A percentile compares a stretch with the other conserved stretches of the same genome.
These are phyloP conservation scores for Pulveroboletus sp. DNA, from an alignment of 1,284 basidiomycete genomes.

Conservation along the genomic window DNA sequence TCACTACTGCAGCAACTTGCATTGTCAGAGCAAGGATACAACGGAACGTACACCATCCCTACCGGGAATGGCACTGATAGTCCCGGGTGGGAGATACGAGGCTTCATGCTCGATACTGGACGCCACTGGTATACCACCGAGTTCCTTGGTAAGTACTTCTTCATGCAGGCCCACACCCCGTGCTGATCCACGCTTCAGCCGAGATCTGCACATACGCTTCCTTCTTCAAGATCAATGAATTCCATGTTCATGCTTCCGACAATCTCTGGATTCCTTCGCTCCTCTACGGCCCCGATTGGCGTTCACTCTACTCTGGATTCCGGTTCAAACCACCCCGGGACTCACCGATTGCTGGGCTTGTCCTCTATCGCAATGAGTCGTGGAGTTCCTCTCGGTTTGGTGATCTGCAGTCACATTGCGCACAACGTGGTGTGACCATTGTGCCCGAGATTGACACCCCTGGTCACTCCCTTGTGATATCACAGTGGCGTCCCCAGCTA, in stretches of 20 bases:
- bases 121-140: conserved; percentile 39
- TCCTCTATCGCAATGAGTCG: conserved; percentile 37
- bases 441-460: conserved; percentile 43
- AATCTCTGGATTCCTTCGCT: conserved; percentile 38
- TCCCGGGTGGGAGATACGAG: conserved; percentile 42
- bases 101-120: conserved; percentile 44
- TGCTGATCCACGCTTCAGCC: conserved; percentile 20
- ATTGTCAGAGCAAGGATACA: conserved; percentile 18
- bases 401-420: conserved; percentile 37
- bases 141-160: conserved; percentile 33
- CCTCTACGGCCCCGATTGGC: conserved; percentile 36
- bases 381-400: conserved; percentile 34
- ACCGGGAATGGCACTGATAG: conserved; percentile 37
- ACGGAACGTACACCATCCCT: conserved; percentile 23
- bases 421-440: conserved; percentile 35
- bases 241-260: conserved; percentile 42
- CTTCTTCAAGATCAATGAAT: conserved; percentile 42
- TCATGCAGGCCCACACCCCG: not conserved
- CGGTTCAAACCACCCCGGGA: conserved; percentile 36
- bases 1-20: conserved; percentile 41
- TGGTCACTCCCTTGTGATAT: conserved; percentile 40
- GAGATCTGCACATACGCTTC: conserved; percentile 43
- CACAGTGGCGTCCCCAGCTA: conserved; percentile 41
- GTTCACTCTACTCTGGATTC: conserved; percentile 40
- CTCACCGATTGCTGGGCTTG: conserved; percentile 34